phyloP scores from a whole-genome alignment of 2,329 filamentous ascomycete species.

The Fusarium nodosum region DNA sequence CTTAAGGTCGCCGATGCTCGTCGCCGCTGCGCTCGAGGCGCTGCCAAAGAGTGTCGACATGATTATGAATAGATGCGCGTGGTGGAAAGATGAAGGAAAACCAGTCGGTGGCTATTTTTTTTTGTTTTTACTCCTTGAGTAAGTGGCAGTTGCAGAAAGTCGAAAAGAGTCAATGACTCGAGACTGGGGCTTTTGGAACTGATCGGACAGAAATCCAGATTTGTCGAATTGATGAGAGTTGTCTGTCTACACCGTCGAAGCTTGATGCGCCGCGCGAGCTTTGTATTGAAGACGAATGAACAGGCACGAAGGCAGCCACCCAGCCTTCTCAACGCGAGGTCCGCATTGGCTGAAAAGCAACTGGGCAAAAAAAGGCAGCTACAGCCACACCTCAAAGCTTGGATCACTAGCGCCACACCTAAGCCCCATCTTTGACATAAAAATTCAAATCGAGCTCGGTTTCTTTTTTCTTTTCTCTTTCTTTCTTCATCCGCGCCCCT shows the following conservation, averaged over 20 bases:
- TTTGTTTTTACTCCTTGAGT: constrained; percentile 3
- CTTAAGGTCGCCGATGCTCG: constrained; percentile 86
- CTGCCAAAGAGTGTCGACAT: constrained; percentile 77
- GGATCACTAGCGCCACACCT: constrained; percentile 38
- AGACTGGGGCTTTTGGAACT: not conserved
- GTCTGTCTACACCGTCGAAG: constrained; percentile 14
- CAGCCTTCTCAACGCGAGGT: constrained; percentile 48
- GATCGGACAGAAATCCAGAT: not conserved
- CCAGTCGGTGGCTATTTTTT: constrained; percentile 22
- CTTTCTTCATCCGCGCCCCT: constrained; percentile 73
- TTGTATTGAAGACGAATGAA: constrained; percentile 44
- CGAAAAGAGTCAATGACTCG: not conserved
- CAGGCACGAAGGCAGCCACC: constrained; percentile 50
- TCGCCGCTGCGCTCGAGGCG: constrained; percentile 60
- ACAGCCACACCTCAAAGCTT: constrained; percentile 36
- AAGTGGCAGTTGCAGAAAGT: not conserved
- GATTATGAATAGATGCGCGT: constrained; percentile 43
- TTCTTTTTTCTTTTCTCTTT: constrained; percentile 43
- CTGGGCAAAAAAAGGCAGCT: constrained; percentile 39
- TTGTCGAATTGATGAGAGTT: not conserved
- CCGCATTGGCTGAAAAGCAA: constrained; percentile 46
- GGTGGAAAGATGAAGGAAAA: constrained; percentile 14
- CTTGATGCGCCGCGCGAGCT: constrained; percentile 37
- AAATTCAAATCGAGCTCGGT: constrained; percentile 39
- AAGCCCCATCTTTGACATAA: constrained; percentile 46